Percentiles rank a stretch among this genome's conserved stretches.
Evolutionary conservation across 2,329 filamentous ascomycete genomes (phyloP).

Genomic region (Eutypella sp.): DNA sequence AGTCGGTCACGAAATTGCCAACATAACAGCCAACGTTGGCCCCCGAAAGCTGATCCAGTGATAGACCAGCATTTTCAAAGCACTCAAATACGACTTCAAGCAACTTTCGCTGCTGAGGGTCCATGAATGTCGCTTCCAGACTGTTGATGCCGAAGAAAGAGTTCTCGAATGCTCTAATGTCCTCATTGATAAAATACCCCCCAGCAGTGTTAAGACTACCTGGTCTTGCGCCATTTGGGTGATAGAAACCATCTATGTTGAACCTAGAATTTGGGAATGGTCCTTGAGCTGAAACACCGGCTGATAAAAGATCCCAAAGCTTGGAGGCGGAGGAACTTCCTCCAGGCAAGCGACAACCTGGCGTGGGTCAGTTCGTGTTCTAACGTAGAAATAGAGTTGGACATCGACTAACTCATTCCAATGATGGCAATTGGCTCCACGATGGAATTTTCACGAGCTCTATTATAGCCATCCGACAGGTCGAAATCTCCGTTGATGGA

Average conservation of each 20-base stretch:
- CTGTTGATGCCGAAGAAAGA: neutral
- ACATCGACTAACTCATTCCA: conserved; percentile 16
- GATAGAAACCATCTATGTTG: conserved; percentile 11
- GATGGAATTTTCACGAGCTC: too few relatives aligned
- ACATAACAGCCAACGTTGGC: neutral
- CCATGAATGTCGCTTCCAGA: neutral
- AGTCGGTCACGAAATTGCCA: neutral
- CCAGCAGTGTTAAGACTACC: conserved; percentile 6
- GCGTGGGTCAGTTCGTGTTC: neutral
- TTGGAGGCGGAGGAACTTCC: conserved; percentile 7
- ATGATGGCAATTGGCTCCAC: conserved; percentile 16
- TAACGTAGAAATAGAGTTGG: too few relatives aligned
- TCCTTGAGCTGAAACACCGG: conserved; percentile 11
- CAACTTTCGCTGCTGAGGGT: neutral
- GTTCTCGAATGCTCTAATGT: neutral
- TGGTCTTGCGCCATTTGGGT: conserved; percentile 7
- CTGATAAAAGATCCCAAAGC: conserved; percentile 13
- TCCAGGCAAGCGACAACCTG: conserved; percentile 13
- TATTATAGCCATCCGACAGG: too few relatives aligned
- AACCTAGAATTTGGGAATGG: conserved; percentile 10
- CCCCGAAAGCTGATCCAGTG: neutral
- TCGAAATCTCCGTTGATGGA: too few relatives aligned
- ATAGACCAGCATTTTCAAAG: neutral
- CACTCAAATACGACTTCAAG: neutral
- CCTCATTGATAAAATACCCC: conserved; percentile 2